Percentiles rank a stretch among this genome's conserved stretches.
phyloP scores from a whole-genome alignment of 805 yeast genomes.

The Lipomyces spencermartinsiae region DNA sequence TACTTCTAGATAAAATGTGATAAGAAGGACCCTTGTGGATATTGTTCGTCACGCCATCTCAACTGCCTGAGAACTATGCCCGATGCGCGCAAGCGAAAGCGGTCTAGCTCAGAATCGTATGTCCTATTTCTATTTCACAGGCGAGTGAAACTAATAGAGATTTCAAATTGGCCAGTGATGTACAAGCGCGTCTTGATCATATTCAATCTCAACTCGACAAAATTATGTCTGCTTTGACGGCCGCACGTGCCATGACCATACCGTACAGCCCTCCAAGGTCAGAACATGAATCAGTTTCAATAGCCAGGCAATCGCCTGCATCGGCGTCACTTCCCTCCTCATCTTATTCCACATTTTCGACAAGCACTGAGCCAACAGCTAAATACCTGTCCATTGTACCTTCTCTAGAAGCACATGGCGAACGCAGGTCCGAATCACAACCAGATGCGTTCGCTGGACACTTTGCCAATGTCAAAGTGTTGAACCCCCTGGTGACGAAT shows the following conservation, averaged over 20 bases:
- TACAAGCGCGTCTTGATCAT: constrained; percentile 16
- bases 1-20: constrained; percentile 28
- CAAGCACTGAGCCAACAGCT: background rate
- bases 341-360: background rate
- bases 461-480: background rate
- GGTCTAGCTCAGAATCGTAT: constrained; percentile 1
- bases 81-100: constrained; percentile 29
- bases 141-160: background rate
- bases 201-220: constrained; percentile 30
- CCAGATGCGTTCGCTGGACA: background rate
- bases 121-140: background rate
- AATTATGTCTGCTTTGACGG: constrained; percentile 8
- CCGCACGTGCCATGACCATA: background rate
- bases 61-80: constrained; percentile 23
- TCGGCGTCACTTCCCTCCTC: background rate
- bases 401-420: background rate
- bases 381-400: background rate
- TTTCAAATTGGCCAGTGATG: background rate
- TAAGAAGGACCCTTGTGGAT: constrained; percentile 17
- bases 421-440: background rate
- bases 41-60: constrained; percentile 13
- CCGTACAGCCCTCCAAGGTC: background rate
- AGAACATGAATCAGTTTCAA: background rate
- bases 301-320: background rate
- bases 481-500: constrained; percentile 21